A percentile compares a stretch with the other conserved stretches of the same genome.
Evolutionary conservation across 345 rosid species (phyloP).

Genomic region (Eutrema japonicum): DNA sequence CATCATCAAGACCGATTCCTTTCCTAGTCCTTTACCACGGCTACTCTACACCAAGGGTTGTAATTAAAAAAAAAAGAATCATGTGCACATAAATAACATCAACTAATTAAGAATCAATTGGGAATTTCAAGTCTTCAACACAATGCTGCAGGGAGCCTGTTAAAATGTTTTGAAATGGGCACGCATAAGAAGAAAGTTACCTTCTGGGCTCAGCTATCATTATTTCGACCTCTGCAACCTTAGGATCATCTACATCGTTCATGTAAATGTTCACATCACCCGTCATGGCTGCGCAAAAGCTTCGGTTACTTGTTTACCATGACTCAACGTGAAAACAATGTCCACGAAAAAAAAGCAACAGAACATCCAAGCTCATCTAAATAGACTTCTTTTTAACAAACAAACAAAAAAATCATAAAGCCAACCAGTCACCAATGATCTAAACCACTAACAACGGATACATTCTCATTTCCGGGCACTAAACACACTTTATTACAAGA

Average conservation of each 20-base stretch:
- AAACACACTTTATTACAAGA: not conserved
- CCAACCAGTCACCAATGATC: constrained; percentile 20
- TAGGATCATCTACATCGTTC: constrained; percentile 88
- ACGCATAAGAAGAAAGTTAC: constrained; percentile 44
- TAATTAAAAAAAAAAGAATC: constrained; percentile 17
- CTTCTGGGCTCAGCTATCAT: constrained; percentile 91
- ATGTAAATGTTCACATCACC: constrained; percentile 94
- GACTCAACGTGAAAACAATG: not conserved
- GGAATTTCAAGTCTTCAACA: not conserved
- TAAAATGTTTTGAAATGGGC: not conserved
- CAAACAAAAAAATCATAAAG: too few relatives aligned
- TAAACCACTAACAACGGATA: constrained; percentile 23
- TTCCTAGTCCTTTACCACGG: constrained; percentile 92
- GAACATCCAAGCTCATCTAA: constrained; percentile 14
- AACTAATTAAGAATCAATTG: not conserved
- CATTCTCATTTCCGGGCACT: not conserved
- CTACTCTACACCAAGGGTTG: constrained; percentile 58
- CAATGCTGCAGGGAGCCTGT: not conserved
- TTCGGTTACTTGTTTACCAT: not conserved
- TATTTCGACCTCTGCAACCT: constrained; percentile 82
- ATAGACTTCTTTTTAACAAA: not conserved
- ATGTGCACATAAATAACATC: not conserved
- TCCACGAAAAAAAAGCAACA: not conserved
- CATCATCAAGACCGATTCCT: constrained; percentile 87
- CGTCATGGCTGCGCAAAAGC: constrained; percentile 66